phyloP scores from a whole-genome alignment of 148 eudicot species.

The Rhododendron williamsianum region DNA sequence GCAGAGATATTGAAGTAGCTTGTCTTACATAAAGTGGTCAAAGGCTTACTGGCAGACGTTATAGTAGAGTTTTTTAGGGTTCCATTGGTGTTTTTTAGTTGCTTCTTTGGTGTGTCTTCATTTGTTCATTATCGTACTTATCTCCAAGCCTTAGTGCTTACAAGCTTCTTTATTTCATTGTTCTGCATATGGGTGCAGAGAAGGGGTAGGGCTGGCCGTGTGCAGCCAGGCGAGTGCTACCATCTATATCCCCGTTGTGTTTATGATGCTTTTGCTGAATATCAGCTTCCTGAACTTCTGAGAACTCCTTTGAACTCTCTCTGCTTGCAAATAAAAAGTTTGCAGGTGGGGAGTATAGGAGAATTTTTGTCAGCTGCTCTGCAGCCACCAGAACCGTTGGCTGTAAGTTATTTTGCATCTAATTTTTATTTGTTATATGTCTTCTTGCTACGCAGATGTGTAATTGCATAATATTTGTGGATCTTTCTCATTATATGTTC shows the following conservation, averaged over 20 bases:
- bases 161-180: neutral
- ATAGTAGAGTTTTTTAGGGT: neutral
- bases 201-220: conserved; percentile 99
- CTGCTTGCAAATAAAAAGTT: conserved; percentile 92
- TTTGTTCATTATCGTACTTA: neutral
- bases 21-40: neutral
- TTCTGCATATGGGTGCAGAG: conserved; percentile 41
- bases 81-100: neutral
- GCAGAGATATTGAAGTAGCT: conserved; percentile 4
- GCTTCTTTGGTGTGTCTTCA: neutral
- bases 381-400: conserved; percentile 84
- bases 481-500: neutral
- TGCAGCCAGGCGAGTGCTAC: conserved; percentile 92
- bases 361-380: conserved; percentile 82
- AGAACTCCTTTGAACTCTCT: conserved; percentile 95
- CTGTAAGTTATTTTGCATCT: conserved; percentile 42
- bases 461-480: neutral
- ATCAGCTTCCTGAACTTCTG: conserved; percentile 92
- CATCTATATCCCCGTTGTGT: conserved; percentile 94
- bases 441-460: neutral
- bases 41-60: neutral
- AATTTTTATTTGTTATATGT: neutral
- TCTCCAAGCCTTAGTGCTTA: conserved; percentile 7
- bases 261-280: conserved; percentile 82
- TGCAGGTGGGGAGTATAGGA: conserved; percentile 78